Conservation (phyloP, 2,329 filamentous ascomycete species). For the Claviceps sorghi region DNA sequence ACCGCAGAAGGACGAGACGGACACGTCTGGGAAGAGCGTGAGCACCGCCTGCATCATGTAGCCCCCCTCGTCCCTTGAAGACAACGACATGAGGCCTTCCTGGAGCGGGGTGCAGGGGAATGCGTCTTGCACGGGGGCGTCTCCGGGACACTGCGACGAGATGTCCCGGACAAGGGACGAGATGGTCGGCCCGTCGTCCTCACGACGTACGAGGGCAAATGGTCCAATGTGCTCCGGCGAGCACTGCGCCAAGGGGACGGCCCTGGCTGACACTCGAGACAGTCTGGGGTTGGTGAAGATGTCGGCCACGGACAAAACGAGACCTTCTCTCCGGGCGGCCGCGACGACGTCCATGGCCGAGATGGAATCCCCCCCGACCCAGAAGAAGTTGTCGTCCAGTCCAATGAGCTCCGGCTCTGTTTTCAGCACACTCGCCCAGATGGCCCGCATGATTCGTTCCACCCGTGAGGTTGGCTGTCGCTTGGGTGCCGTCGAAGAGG, state of each 20-base stretch:
- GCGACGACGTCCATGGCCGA: conserved; percentile 12
- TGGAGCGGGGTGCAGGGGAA: conserved; percentile 24
- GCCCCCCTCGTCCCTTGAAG: conserved; percentile 16
- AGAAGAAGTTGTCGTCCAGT: conserved; percentile 13
- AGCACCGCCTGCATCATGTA: conserved; percentile 17
- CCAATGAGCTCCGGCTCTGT: conserved; percentile 10
- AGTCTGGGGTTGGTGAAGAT: conserved; percentile 11
- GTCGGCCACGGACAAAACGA: conserved; percentile 10
- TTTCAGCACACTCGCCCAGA: conserved; percentile 20
- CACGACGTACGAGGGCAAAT: neutral
- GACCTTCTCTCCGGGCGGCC: conserved; percentile 5
- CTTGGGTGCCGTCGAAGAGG: neutral
- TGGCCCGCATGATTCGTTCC: neutral
- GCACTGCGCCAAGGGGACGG: neutral
- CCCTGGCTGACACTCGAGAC: neutral
- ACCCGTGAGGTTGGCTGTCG: neutral
- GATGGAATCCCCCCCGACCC: conserved; percentile 17
- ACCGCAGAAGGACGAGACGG: conserved; percentile 1
- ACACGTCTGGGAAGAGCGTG: conserved; percentile 5
- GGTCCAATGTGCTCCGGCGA: neutral
- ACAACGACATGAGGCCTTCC: conserved; percentile 23
- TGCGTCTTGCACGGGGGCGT: neutral
- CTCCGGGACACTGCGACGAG: neutral
- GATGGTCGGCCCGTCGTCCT: neutral
- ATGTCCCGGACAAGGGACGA: neutral